Conservation (phyloP, 495 filamentous ascomycete species). For the Peziza echinospora region DNA sequence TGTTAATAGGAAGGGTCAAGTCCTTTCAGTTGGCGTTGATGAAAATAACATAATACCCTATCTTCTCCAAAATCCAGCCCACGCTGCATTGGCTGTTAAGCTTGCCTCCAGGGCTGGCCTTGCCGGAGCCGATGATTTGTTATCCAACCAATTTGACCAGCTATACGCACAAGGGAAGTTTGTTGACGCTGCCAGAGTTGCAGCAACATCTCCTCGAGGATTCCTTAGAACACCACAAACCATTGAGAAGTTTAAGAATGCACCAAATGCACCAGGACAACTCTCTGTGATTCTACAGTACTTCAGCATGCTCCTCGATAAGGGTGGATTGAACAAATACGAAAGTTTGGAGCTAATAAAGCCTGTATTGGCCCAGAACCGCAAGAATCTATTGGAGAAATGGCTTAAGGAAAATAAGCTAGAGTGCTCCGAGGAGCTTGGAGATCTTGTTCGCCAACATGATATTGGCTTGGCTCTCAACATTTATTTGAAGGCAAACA, state of each 20-base stretch:
- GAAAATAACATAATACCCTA: slow-evolving; percentile 82
- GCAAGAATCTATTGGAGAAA: slow-evolving; percentile 91
- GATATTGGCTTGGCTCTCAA: slow-evolving; percentile 64
- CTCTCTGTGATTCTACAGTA: slow-evolving; percentile 92
- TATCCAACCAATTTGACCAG: slow-evolving; percentile 77
- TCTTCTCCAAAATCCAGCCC: slow-evolving; percentile 83
- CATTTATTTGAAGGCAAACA: slow-evolving; percentile 73
- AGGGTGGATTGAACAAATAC: slow-evolving; percentile 73
- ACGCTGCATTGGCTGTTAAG: slow-evolving; percentile 76
- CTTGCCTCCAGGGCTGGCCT: slow-evolving; percentile 84
- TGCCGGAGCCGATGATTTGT: slow-evolving; percentile 85
- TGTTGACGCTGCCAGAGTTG: slow-evolving; percentile 76
- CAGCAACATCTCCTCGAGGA: slow-evolving; percentile 85
- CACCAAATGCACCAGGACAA: slow-evolving; percentile 47
- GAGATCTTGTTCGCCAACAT: slow-evolving; percentile 77
- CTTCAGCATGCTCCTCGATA: slow-evolving; percentile 91
- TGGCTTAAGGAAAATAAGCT: slow-evolving; percentile 93
- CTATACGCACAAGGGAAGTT: slow-evolving; percentile 56
- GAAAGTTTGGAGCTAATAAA: slow-evolving; percentile 87
- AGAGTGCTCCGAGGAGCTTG: slow-evolving; percentile 83
- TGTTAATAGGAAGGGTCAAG: slow-evolving; percentile 92
- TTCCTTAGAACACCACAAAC: slow-evolving; percentile 87
- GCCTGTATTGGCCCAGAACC: slow-evolving; percentile 75
- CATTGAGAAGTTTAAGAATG: slow-evolving; percentile 79
- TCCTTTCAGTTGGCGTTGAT: slow-evolving; percentile 78